Conservation (phyloP, 208 protist genomes). For the Vickermania ingenoplastis region DNA sequence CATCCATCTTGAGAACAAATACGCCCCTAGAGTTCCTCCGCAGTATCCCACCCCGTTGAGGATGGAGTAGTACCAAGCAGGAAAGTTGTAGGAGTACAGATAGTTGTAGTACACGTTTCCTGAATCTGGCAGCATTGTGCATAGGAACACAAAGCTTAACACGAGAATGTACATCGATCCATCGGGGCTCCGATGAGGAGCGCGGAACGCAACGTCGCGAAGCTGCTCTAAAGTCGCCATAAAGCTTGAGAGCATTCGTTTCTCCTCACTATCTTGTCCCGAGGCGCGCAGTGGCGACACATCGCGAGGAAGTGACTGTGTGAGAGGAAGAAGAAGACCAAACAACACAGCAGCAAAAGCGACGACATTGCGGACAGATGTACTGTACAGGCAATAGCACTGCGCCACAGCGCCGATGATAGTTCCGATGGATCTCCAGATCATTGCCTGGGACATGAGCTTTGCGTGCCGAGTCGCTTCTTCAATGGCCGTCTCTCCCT, state of each 20-base stretch:
- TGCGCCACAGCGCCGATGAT: conserved; percentile 23
- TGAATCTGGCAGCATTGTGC: conserved; percentile 31
- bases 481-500: conserved; percentile 28
- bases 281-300: background rate
- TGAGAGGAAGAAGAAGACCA: conserved; percentile 14
- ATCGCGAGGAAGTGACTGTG: conserved; percentile 7
- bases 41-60: conserved; percentile 20
- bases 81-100: conserved; percentile 22
- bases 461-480: conserved; percentile 20
- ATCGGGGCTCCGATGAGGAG: conserved; percentile 13
- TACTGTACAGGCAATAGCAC: conserved; percentile 5
- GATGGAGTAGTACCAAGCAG: conserved; percentile 29
- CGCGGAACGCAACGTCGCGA: background rate
- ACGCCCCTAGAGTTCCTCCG: conserved; percentile 30
- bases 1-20: conserved; percentile 34
- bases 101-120: conserved; percentile 33
- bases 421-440: conserved; percentile 29
- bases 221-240: background rate
- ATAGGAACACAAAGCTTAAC: conserved; percentile 35
- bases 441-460: conserved; percentile 32
- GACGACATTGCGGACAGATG: conserved; percentile 10
- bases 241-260: background rate
- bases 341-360: conserved; percentile 17
- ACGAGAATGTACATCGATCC: conserved; percentile 24
- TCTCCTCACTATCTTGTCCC: background rate